phyloP scores from a whole-genome alignment of 371 early-diverging fungal genomes.

The Mucor piriformis region DNA sequence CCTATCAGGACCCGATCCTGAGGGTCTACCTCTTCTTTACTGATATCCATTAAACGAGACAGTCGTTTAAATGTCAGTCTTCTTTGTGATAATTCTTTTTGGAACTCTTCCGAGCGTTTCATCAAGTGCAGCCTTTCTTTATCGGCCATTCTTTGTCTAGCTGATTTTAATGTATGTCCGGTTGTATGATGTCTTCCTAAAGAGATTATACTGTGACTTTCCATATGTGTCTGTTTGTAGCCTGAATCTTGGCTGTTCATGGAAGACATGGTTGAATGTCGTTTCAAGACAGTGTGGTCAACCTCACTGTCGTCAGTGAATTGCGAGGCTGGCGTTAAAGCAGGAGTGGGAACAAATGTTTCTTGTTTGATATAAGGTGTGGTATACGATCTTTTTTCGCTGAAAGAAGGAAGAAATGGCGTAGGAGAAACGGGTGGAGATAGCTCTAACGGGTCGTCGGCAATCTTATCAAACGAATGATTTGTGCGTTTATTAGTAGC shows the following conservation, averaged over 20 bases:
- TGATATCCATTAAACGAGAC: slow-evolving; percentile 32
- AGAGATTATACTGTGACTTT: background rate
- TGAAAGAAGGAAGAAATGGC: background rate
- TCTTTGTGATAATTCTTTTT: slow-evolving; percentile 41
- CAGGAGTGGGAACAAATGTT: slow-evolving; percentile 6
- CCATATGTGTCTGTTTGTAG: background rate
- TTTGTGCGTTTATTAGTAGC: slow-evolving; percentile 10
- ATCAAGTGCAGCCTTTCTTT: slow-evolving; percentile 25
- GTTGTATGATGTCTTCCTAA: slow-evolving; percentile 46
- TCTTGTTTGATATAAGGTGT: slow-evolving; percentile 12
- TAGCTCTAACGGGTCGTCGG: slow-evolving; percentile 10
- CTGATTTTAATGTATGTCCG: slow-evolving; percentile 38
- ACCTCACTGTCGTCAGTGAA: background rate
- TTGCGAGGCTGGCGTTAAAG: slow-evolving; percentile 1
- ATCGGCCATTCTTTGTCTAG: slow-evolving; percentile 31
- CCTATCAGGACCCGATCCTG: slow-evolving; percentile 65
- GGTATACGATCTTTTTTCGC: slow-evolving; percentile 19
- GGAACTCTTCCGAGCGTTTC: slow-evolving; percentile 46
- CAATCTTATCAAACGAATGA: background rate
- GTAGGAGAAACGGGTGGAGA: slow-evolving; percentile 20
- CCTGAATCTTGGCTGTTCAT: background rate
- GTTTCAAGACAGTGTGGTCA: slow-evolving; percentile 10
- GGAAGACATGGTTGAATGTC: slow-evolving; percentile 22
- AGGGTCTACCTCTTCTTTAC: slow-evolving; percentile 13
- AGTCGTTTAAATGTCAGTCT: slow-evolving; percentile 45